Evolutionary conservation across 305 asterid species (phyloP).

Genomic region (Solanum hybrid): DNA sequence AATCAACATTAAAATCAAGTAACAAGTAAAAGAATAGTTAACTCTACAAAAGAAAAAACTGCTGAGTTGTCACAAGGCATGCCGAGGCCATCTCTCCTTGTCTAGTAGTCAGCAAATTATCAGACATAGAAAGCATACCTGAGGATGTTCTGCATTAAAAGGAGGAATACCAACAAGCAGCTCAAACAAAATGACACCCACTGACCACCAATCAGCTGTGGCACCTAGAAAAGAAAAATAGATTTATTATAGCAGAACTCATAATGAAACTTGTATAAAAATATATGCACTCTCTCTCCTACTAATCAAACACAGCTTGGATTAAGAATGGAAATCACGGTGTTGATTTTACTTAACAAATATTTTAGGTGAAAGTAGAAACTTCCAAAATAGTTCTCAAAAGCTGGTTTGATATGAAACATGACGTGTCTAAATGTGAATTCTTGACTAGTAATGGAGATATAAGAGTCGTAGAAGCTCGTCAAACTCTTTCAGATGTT

Average conservation of each 20-base stretch:
- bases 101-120: background rate
- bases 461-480: background rate
- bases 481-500: background rate
- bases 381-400: background rate
- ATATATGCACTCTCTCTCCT: background rate
- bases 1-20: background rate
- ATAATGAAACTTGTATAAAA: background rate
- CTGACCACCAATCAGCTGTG: conserved; percentile 99
- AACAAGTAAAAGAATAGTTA: background rate
- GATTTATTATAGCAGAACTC: conserved; percentile 1
- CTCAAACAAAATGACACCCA: conserved; percentile 88
- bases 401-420: background rate
- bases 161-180: conserved; percentile 93
- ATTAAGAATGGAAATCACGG: background rate
- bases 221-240: conserved; percentile 42
- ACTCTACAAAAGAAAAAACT: background rate
- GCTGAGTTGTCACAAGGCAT: background rate
- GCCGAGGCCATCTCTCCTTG: background rate
- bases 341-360: background rate
- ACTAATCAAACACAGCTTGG: background rate
- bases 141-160: conserved; percentile 90
- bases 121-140: conserved; percentile 35
- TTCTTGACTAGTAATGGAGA: background rate
- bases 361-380: background rate
- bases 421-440: background rate